Percentiles rank a stretch among this genome's conserved stretches.
These are phyloP conservation scores for Wolfiporia cocos DNA, from an alignment of 1,284 basidiomycete genomes.

Conservation along the genomic window DNA sequence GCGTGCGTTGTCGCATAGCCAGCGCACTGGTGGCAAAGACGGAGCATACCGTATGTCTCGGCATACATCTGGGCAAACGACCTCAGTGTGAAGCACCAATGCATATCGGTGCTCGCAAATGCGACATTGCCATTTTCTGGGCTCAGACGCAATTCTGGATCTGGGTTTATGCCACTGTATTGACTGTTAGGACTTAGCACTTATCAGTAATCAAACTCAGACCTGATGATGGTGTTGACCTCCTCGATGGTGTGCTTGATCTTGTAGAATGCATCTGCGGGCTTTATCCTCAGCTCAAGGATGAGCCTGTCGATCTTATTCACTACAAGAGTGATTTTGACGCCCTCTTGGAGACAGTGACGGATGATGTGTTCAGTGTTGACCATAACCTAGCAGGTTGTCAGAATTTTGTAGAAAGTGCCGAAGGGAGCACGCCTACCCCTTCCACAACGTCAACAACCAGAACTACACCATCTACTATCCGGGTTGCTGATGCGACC, in stretches of 20 bases:
- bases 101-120: constrained; percentile 96
- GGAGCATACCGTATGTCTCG: constrained; percentile 73
- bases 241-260: constrained; percentile 99
- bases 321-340: constrained; percentile 91
- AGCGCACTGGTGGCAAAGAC: background rate
- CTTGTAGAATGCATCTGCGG: constrained; percentile 97
- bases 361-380: constrained; percentile 84
- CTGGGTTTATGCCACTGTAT: constrained; percentile 76
- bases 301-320: constrained; percentile 99
- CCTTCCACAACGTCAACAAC: constrained; percentile 97
- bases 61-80: constrained; percentile 98
- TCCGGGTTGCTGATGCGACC: constrained; percentile 81
- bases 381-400: constrained; percentile 67
- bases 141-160: constrained; percentile 82
- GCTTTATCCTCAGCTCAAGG: constrained; percentile 93
- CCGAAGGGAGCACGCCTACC: constrained; percentile 32
- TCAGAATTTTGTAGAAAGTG: background rate
- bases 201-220: no score
- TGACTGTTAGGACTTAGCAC: no score
- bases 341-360: constrained; percentile 81
- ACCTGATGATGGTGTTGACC: constrained; percentile 94
- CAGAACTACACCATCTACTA: constrained; percentile 91
- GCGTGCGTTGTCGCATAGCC: no score
- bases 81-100: constrained; percentile 93
- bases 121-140: constrained; percentile 97